Conservation (phyloP, 768 basidiomycete species). For the Peribolospora baueri region DNA sequence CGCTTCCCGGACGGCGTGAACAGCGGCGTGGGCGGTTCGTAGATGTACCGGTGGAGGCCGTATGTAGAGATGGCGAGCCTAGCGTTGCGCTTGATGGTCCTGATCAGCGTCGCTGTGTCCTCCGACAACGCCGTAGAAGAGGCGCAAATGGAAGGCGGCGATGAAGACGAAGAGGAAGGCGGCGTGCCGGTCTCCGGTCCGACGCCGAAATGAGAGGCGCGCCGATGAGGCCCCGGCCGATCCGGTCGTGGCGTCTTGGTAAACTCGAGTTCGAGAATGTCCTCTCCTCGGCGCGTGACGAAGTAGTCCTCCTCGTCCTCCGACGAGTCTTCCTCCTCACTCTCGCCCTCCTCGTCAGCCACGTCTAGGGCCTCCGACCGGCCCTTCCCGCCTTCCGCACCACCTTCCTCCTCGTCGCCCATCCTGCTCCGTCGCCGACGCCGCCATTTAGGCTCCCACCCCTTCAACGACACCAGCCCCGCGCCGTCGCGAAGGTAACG, state of each 20-base stretch:
- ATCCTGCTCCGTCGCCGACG: background rate
- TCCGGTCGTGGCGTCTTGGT: background rate
- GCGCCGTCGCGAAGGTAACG: background rate
- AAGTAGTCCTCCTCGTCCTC: background rate
- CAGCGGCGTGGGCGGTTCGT: constrained; percentile 3
- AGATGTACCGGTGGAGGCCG: constrained; percentile 6
- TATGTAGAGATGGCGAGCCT: constrained; percentile 8
- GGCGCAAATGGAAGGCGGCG: background rate
- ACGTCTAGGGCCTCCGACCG: too few relatives aligned
- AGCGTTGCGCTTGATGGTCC: constrained; percentile 2
- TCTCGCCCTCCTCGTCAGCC: too few relatives aligned
- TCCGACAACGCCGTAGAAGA: background rate
- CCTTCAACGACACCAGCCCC: background rate
- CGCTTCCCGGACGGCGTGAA: constrained; percentile 2
- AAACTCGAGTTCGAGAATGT: background rate
- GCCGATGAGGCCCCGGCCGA: background rate
- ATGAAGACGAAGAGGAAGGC: background rate
- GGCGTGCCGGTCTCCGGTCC: background rate
- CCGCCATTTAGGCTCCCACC: constrained; percentile 1
- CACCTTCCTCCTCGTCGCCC: too few relatives aligned
- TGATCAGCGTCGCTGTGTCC: background rate
- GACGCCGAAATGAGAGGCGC: background rate
- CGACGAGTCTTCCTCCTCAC: background rate
- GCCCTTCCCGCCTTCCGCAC: too few relatives aligned
- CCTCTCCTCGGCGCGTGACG: background rate